Conservation (phyloP, 208 protist genomes). For the Leishmania major region DNA sequence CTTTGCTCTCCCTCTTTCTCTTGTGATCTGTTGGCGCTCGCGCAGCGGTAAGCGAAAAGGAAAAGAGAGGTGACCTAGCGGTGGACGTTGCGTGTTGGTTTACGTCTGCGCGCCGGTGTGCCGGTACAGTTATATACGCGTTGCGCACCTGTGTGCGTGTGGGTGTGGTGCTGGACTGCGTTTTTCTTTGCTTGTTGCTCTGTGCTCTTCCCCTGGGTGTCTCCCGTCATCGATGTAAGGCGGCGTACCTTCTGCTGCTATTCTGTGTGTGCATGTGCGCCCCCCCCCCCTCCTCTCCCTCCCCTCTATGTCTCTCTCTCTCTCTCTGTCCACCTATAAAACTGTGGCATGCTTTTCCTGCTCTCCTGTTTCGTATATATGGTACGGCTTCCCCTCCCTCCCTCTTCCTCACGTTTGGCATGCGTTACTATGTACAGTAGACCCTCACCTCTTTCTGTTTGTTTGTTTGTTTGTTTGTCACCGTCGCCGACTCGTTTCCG, state of each 20-base stretch:
- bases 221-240: background rate
- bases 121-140: background rate
- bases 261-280: background rate
- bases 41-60: background rate
- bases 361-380: background rate
- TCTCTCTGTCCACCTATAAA: background rate
- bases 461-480: constrained; percentile 8
- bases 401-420: constrained; percentile 2
- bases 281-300: too few species aligned
- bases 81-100: background rate
- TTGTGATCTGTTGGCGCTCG: background rate
- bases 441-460: background rate
- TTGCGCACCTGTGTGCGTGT: background rate
- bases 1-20: background rate
- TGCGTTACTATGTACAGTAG: background rate
- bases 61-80: background rate
- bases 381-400: background rate
- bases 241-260: background rate
- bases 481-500: background rate
- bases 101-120: background rate
- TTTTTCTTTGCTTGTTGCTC: background rate
- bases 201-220: background rate
- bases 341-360: background rate
- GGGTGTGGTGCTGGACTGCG: background rate
- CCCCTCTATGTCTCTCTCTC: background rate